Percentiles rank a stretch among this genome's conserved stretches.
phyloP scores from a whole-genome alignment of 1,284 basidiomycete species.

The Ganoderma lucidum region DNA sequence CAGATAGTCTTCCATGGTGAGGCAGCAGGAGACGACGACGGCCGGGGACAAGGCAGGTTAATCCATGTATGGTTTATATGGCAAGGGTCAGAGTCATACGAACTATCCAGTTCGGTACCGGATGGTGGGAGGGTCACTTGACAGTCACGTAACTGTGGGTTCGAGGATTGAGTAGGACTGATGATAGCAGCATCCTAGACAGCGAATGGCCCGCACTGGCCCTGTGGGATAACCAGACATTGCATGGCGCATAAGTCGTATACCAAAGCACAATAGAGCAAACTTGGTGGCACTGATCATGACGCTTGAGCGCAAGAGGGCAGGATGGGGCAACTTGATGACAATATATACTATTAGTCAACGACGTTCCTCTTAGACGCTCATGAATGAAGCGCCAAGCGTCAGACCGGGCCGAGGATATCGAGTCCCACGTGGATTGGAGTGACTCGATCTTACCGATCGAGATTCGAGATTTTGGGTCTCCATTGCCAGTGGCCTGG shows the following conservation, averaged over 20 bases:
- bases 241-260: not conserved
- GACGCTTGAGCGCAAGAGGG: too few relatives aligned
- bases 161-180: not conserved
- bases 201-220: not conserved
- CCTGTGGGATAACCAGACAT: not conserved
- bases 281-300: not conserved
- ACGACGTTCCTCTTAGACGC: too few relatives aligned
- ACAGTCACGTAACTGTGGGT: too few relatives aligned
- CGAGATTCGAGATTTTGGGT: not conserved
- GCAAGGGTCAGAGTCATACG: not conserved
- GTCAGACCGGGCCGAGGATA: too few relatives aligned
- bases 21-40: not conserved
- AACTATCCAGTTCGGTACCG: not conserved
- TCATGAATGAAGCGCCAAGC: too few relatives aligned
- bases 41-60: not conserved
- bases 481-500: not conserved
- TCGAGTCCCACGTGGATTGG: not conserved
- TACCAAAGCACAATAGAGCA: not conserved
- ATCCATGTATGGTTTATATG: not conserved
- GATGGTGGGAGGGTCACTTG: not conserved
- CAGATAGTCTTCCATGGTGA: slow-evolving; percentile 47
- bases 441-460: not conserved
- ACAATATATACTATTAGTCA: too few relatives aligned
- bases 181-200: not conserved
- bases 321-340: too few relatives aligned